Evolutionary conservation across 805 yeast genomes (phyloP), one percentile per base, ranked within the genome.

Genomic region (Komagataella kurtzmanii): DNA sequence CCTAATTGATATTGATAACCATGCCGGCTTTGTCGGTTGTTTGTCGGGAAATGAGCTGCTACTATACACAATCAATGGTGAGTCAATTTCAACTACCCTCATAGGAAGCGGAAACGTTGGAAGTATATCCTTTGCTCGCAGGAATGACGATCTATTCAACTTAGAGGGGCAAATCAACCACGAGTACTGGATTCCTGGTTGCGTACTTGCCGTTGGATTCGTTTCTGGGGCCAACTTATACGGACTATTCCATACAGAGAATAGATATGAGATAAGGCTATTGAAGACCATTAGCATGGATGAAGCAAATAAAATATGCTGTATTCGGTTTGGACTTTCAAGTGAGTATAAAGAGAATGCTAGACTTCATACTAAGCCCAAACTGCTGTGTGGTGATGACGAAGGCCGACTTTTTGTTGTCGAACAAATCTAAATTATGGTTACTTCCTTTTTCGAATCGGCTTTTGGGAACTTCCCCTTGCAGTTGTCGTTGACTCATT

Each of bases 41-140:
- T 55, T 71, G 10, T 65, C 59, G 46, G 52, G 50, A 50, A 63
- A 52, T 45, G 51, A 43, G 0, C 52, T 80, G 17, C 56, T 57
- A 2, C 45, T 83, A 0, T 76, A 63, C 58, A 80, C 79, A 7
- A 60, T 82, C 17, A 82, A 83, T 59, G 88, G 87, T 1, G 71
- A 72, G 6, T 47, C 61, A 24, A 7, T 45, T 21, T 21, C 17
- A 17, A 6, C 30, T 1, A 19, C 30, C 47, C 17, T n/a, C 19
- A 18, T 45, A 17, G 23, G 17, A 21, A 17, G 17, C 46, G 47
- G 47, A 3, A 24, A n/a, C 17, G 47, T 45, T 21, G 47, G 47
- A 21, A 17, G 30, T 7, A 7, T 45, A 24, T 14, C 21, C 18
- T 30, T 30, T 10, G 40, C 40, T 30, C 12, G 40, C 40, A 30